A percentile compares a stretch with the other conserved stretches of the same genome.
These are phyloP conservation scores for Halophytophthora batemanensis DNA, from an alignment of 352 stramenopile genomes.

Conservation along the genomic window DNA sequence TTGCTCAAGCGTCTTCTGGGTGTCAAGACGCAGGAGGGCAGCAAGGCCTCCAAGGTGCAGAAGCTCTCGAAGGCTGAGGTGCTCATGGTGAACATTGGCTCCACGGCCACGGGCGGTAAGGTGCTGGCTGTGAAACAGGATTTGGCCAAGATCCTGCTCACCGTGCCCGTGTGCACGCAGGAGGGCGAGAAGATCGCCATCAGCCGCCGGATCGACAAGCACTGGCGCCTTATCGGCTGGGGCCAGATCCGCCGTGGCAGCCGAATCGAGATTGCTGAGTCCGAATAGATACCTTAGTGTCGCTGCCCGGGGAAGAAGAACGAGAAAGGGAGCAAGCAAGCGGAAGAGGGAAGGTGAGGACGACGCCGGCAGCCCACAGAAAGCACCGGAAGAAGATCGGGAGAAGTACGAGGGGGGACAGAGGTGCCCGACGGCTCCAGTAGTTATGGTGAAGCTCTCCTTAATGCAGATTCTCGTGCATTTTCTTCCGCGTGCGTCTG, in stretches of 20 bases:
- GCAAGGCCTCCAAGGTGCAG: constrained; percentile 98
- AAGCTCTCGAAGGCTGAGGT: constrained; percentile 99
- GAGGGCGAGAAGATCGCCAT: constrained; percentile 99
- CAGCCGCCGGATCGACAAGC: constrained; percentile 98
- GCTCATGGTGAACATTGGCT: constrained; percentile 99
- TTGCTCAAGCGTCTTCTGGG: constrained; percentile 98
- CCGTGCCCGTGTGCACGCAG: constrained; percentile 99
- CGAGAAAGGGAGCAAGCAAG: constrained; percentile 20
- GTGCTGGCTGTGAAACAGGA: constrained; percentile 95
- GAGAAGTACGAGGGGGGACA: constrained; percentile 30
- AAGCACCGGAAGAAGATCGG: constrained; percentile 22
- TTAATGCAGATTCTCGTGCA: constrained; percentile 22
- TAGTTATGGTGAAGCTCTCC: constrained; percentile 29
- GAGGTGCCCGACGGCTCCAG: constrained; percentile 23
- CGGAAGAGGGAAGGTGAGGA: constrained; percentile 15
- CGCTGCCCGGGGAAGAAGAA: constrained; percentile 17
- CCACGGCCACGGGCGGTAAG: constrained; percentile 97
- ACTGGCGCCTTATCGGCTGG: constrained; percentile 99
- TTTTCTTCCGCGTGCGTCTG: constrained; percentile 4
- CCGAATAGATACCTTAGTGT: constrained; percentile 70
- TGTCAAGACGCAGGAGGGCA: constrained; percentile 98
- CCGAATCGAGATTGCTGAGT: constrained; percentile 90
- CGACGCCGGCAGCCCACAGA: too few species aligned
- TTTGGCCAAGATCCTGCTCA: constrained; percentile 98
- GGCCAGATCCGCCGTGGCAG: constrained; percentile 98